phyloP scores from a whole-genome alignment of 208 protist genomes.

The Trypanosoma boissoni region DNA sequence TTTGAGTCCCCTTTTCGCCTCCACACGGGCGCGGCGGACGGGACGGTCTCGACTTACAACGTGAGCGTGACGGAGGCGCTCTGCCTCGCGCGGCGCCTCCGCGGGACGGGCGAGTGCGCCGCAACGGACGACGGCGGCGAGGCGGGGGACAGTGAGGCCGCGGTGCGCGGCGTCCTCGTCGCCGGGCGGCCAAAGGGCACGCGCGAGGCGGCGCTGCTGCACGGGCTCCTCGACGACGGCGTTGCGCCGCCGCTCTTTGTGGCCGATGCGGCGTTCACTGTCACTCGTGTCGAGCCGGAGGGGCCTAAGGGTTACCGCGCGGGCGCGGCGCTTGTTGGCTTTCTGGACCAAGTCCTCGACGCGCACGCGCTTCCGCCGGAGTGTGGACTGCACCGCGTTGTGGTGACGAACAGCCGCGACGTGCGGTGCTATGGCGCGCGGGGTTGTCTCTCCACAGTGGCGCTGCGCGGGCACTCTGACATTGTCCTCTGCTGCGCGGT shows the following conservation, averaged over 20 bases:
- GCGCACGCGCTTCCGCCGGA: slow-evolving; percentile 58
- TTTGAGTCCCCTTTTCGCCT: slow-evolving; percentile 57
- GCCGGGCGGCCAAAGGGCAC: slow-evolving; percentile 46
- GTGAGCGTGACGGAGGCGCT: slow-evolving; percentile 51
- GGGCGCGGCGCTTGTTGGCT: slow-evolving; percentile 63
- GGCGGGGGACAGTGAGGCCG: slow-evolving; percentile 52
- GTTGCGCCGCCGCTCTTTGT: slow-evolving; percentile 40
- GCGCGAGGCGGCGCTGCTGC: slow-evolving; percentile 18
- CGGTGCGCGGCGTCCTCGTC: slow-evolving; percentile 61
- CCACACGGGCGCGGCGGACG: slow-evolving; percentile 72
- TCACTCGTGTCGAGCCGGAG: slow-evolving; percentile 28
- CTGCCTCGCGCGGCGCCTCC: slow-evolving; percentile 40
- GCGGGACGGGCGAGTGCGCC: slow-evolving; percentile 23
- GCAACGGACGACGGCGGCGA: slow-evolving; percentile 19
- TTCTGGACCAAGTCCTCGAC: slow-evolving; percentile 87
- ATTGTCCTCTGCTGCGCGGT: slow-evolving; percentile 82
- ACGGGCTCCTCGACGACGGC: slow-evolving; percentile 30
- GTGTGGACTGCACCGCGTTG: slow-evolving; percentile 39
- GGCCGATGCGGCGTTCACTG: slow-evolving; percentile 79
- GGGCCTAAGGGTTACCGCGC: slow-evolving; percentile 25
- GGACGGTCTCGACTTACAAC: slow-evolving; percentile 64
- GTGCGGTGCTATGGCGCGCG: slow-evolving; percentile 62
- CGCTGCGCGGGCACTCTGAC: slow-evolving; percentile 79
- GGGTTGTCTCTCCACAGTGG: slow-evolving; percentile 55
- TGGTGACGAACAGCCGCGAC: slow-evolving; percentile 88